A percentile compares a stretch with the other conserved stretches of the same genome.
Conservation (phyloP, 2,329 filamentous ascomycete species). For the Drechslera avenae region DNA sequence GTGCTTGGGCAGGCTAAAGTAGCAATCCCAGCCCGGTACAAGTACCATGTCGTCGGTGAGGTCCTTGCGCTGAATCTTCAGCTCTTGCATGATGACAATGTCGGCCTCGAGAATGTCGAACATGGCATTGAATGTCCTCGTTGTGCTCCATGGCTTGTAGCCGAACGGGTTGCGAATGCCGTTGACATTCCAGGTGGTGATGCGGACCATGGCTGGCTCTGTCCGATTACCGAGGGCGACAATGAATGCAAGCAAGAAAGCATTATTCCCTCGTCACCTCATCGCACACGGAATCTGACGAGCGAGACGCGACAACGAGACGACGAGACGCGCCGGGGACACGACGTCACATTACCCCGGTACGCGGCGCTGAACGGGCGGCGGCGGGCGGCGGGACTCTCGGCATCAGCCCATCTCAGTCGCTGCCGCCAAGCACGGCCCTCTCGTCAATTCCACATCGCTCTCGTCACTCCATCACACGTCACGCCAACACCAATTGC, state of each 20-base stretch:
- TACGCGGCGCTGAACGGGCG: constrained; percentile 21
- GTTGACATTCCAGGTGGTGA: constrained; percentile 67
- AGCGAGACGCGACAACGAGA: constrained; percentile 10
- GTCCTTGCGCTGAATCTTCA: constrained; percentile 94
- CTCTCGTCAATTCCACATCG: constrained; percentile 29
- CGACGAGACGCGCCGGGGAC: constrained; percentile 14
- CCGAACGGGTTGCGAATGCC: constrained; percentile 61
- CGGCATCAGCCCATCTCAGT: constrained; percentile 14
- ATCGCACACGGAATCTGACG: not conserved
- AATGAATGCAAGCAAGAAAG: constrained; percentile 4
- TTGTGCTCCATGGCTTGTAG: constrained; percentile 58
- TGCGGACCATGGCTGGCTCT: constrained; percentile 67
- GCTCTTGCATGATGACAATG: constrained; percentile 93
- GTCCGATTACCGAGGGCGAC: constrained; percentile 9
- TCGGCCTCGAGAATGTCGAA: constrained; percentile 92
- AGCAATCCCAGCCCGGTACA: constrained; percentile 93
- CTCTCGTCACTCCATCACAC: constrained; percentile 23
- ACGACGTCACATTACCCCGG: constrained; percentile 33
- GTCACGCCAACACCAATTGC: constrained; percentile 30
- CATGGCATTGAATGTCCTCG: constrained; percentile 68
- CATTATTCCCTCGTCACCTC: constrained; percentile 12
- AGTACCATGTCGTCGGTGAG: constrained; percentile 94
- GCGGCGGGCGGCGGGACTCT: constrained; percentile 21
- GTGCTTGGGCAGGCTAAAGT: constrained; percentile 87
- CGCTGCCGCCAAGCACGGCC: constrained; percentile 20